Evolutionary conservation across 2,329 filamentous ascomycete genomes (phyloP).

Genomic region (Epichloe gansuensis): DNA sequence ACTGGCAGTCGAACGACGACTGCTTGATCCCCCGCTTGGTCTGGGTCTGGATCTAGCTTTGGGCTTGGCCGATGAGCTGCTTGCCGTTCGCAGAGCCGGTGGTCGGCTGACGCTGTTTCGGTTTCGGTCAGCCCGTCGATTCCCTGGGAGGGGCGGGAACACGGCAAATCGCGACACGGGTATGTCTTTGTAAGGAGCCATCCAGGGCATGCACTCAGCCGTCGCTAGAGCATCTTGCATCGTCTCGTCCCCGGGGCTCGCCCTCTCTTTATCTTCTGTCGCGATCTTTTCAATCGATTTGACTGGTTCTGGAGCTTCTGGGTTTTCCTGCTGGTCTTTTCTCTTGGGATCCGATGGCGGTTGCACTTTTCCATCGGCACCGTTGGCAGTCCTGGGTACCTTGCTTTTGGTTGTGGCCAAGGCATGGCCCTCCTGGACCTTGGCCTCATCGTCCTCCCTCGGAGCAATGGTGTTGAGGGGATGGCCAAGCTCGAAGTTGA

Average conservation of each 20-base stretch:
- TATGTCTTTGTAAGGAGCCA: conserved; percentile 39
- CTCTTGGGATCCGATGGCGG: conserved; percentile 4
- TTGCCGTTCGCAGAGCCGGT: conserved; percentile 20
- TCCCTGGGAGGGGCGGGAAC: conserved; percentile 50
- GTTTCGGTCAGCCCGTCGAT: conserved; percentile 34
- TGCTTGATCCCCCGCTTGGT: conserved; percentile 20
- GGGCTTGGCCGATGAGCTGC: conserved; percentile 27
- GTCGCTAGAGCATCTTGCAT: conserved; percentile 14
- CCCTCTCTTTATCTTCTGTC: conserved; percentile 21
- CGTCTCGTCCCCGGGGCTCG: conserved; percentile 12
- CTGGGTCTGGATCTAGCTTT: conserved; percentile 25
- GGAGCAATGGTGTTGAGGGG: conserved; percentile 77
- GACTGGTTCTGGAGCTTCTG: conserved; percentile 14
- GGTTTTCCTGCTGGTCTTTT: background rate
- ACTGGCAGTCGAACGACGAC: conserved; percentile 19
- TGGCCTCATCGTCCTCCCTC: conserved; percentile 57
- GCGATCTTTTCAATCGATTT: conserved; percentile 18
- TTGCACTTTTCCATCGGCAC: conserved; percentile 4
- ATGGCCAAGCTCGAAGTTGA: conserved; percentile 71
- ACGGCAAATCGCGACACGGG: conserved; percentile 64
- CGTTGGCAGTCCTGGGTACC: conserved; percentile 3
- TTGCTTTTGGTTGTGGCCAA: background rate
- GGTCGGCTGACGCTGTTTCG: conserved; percentile 30
- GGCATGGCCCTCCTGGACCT: conserved; percentile 19
- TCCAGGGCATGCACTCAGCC: conserved; percentile 28